Evolutionary conservation across 2,329 filamentous ascomycete species (phyloP).

Genomic region (Calonectria naviculata): DNA sequence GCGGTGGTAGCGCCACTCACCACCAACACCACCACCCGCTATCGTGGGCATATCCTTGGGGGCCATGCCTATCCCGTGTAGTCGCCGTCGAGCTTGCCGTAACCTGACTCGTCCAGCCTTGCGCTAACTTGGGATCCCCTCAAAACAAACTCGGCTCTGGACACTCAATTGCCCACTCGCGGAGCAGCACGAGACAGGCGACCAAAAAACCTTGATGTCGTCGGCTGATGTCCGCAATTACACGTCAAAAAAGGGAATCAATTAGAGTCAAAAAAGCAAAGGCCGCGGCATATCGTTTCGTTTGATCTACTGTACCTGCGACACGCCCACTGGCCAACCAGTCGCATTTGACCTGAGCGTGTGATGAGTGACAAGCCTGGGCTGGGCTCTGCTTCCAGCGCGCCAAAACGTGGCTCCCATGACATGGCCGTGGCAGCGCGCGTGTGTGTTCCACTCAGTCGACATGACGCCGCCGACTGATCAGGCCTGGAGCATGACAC

Average conservation of each 20-base stretch:
- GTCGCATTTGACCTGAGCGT: background rate
- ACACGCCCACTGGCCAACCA: background rate
- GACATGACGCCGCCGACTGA: background rate
- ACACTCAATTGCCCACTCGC: background rate
- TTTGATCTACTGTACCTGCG: background rate
- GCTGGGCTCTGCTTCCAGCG: background rate
- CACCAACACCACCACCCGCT: background rate
- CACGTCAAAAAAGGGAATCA: background rate
- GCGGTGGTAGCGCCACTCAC: background rate
- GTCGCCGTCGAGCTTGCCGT: background rate
- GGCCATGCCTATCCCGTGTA: background rate
- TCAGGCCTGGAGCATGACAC: background rate
- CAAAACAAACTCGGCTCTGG: background rate
- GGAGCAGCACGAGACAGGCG: background rate
- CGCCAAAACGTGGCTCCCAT: background rate
- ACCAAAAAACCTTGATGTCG: background rate
- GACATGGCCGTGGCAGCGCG: background rate
- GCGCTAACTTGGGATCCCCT: background rate
- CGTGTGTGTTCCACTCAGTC: background rate
- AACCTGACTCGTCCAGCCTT: background rate
- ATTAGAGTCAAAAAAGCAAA: background rate
- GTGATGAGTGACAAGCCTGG: too few species aligned
- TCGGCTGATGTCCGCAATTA: background rate
- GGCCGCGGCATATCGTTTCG: background rate
- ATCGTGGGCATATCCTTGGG: background rate